These are phyloP conservation scores for Phytophthora cajani DNA, from an alignment of 352 stramenopile genomes.

Conservation along the genomic window DNA sequence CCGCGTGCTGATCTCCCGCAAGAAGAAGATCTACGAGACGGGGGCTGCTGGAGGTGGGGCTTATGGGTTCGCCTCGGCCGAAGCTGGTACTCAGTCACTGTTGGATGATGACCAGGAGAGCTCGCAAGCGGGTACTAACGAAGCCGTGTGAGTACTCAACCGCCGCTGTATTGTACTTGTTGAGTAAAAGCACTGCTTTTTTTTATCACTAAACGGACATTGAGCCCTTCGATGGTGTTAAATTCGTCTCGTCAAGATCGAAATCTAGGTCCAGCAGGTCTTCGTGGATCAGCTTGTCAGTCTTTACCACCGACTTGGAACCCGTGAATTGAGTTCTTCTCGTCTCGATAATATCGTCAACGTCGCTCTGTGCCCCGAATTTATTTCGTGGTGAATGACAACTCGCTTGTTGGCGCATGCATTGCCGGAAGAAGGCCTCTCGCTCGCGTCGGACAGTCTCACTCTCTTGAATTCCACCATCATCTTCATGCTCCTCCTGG, in stretches of 20 bases:
- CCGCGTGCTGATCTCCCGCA: slow-evolving; percentile 38
- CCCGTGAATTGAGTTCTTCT: not conserved
- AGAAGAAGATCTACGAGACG: slow-evolving; percentile 44
- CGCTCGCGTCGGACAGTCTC: slow-evolving; percentile 11
- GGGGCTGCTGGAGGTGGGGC: slow-evolving; percentile 23
- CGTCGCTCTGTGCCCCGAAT: not conserved
- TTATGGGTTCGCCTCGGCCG: slow-evolving; percentile 42
- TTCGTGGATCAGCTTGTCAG: slow-evolving; percentile 9
- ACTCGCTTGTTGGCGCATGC: slow-evolving; percentile 1
- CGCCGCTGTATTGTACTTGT: not conserved
- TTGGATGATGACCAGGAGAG: slow-evolving; percentile 21
- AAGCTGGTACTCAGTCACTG: slow-evolving; percentile 29
- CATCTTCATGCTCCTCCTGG: slow-evolving; percentile 2
- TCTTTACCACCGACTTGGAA: not conserved
- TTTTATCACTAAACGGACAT: slow-evolving; percentile 13
- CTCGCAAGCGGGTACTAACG: not conserved
- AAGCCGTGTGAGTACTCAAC: slow-evolving; percentile 6
- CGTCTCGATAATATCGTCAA: not conserved
- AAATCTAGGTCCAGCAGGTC: slow-evolving; percentile 8
- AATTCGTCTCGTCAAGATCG: slow-evolving; percentile 4
- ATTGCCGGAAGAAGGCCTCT: slow-evolving; percentile 31
- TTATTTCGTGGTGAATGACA: not conserved
- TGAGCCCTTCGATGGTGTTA: slow-evolving; percentile 1
- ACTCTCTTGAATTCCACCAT: slow-evolving; percentile 5
- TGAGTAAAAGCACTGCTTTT: not conserved